Evolutionary conservation across 108 stramenopile species (phyloP).

Genomic region (Pseudonitzschia delicatissima): DNA sequence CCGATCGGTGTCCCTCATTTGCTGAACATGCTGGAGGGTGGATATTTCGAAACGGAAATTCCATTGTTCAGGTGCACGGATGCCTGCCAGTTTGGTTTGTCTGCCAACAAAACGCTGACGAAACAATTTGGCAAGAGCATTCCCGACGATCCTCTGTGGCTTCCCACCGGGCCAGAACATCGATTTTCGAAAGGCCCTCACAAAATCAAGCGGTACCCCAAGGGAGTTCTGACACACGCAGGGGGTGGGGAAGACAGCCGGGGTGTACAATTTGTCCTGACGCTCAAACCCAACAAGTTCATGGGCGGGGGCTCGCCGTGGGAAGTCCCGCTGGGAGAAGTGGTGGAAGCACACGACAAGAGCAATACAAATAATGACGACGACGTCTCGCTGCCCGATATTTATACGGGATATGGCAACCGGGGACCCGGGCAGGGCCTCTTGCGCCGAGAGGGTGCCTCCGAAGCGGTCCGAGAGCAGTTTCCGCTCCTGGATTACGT

Average conservation of each 20-base stretch:
- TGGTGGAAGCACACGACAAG: constrained; percentile 29
- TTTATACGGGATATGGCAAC: constrained; percentile 46
- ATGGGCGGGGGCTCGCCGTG: constrained; percentile 77
- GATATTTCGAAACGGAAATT: constrained; percentile 23
- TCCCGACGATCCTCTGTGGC: constrained; percentile 70
- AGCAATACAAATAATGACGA: background rate
- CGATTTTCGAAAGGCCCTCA: constrained; percentile 10
- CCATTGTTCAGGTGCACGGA: constrained; percentile 78
- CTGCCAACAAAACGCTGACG: constrained; percentile 3
- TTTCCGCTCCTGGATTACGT: constrained; percentile 63
- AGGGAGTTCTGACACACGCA: constrained; percentile 61
- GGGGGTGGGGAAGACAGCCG: constrained; percentile 64
- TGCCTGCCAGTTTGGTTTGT: constrained; percentile 85
- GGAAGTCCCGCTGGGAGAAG: constrained; percentile 75
- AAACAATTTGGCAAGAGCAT: constrained; percentile 26
- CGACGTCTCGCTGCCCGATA: constrained; percentile 1
- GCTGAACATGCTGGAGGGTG: background rate
- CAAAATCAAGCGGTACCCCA: constrained; percentile 62
- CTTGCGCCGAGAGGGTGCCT: constrained; percentile 12
- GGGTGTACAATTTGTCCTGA: constrained; percentile 61
- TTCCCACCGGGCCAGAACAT: constrained; percentile 66
- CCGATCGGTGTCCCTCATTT: constrained; percentile 28
- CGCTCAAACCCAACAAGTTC: constrained; percentile 44
- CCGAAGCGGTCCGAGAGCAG: constrained; percentile 30
- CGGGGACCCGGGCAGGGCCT: constrained; percentile 29